These are phyloP conservation scores for Galeopsis tetrahit DNA, from an alignment of 257 asterid species.

Conservation along the genomic window DNA sequence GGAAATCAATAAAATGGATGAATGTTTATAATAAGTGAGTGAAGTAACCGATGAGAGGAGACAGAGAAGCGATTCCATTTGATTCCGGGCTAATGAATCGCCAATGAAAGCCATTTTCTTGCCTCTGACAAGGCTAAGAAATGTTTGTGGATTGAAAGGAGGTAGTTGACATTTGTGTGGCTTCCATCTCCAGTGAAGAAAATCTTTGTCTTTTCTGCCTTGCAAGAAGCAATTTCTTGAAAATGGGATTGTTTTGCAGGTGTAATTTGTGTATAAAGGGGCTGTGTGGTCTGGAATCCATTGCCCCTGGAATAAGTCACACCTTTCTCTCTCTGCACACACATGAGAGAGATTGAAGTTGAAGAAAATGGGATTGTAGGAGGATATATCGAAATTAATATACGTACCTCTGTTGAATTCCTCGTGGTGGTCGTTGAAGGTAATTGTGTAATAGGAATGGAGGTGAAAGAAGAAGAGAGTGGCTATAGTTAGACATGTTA, in stretches of 20 bases:
- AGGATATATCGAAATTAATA: neutral
- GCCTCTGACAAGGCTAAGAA: conserved; percentile 47
- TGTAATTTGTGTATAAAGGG: conserved; percentile 55
- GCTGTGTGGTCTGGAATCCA: conserved; percentile 52
- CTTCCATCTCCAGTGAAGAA: conserved; percentile 81
- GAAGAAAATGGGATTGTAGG: neutral
- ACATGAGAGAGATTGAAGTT: neutral
- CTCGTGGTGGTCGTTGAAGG: neutral
- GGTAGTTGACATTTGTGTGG: conserved; percentile 68
- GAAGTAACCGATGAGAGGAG: neutral
- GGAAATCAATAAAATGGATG: no score
- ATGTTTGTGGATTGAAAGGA: conserved; percentile 44
- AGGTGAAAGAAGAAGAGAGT: conserved; percentile 36
- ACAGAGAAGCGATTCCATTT: neutral
- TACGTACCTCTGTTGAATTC: neutral
- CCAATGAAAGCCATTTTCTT: conserved; percentile 84
- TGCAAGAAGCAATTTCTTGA: conserved; percentile 56
- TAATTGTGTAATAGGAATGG: conserved; percentile 24
- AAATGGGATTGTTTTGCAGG: conserved; percentile 58
- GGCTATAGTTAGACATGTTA: conserved; percentile 25
- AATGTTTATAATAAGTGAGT: no score
- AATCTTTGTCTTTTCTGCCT: conserved; percentile 59
- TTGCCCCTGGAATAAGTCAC: conserved; percentile 64
- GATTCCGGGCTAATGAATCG: conserved; percentile 7
- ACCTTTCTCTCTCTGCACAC: conserved; percentile 29